phyloP scores from a whole-genome alignment of 768 basidiomycete genomes.

The Pleurotus djamor region DNA sequence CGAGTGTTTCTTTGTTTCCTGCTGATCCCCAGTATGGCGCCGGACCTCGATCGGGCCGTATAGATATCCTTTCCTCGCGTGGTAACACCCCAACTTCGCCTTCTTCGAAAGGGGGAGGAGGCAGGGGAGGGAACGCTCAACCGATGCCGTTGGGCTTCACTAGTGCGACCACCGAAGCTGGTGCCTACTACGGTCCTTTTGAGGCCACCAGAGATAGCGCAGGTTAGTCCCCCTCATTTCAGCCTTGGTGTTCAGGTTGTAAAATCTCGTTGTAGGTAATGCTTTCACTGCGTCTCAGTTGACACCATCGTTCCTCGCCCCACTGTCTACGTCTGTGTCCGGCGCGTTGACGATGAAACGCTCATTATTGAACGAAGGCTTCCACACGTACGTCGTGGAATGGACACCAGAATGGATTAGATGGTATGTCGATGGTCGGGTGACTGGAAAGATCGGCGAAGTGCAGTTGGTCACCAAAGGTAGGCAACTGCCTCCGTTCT shows the following conservation, averaged over 20 bases:
- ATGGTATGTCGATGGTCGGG: conserved; percentile 72
- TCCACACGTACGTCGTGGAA: conserved; percentile 77
- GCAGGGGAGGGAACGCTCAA: not conserved
- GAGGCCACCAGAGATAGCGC: conserved; percentile 1
- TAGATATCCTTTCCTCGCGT: conserved; percentile 1
- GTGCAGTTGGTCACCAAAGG: conserved; percentile 43
- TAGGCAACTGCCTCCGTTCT: conserved; percentile 26
- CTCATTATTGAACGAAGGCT: conserved; percentile 51
- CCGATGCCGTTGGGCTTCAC: conserved; percentile 11
- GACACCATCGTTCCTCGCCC: conserved; percentile 5
- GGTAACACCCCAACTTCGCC: not conserved
- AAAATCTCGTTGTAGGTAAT: conserved; percentile 25
- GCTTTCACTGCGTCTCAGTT: conserved; percentile 9
- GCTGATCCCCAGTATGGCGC: conserved; percentile 59
- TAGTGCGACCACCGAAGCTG: conserved; percentile 29
- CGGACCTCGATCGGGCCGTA: conserved; percentile 50
- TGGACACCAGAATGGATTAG: conserved; percentile 74
- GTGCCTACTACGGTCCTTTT: not conserved
- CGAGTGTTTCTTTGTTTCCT: conserved; percentile 74
- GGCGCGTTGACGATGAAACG: conserved; percentile 58
- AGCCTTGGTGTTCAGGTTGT: too few relatives aligned
- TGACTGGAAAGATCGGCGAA: conserved; percentile 55
- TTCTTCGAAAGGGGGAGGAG: not conserved
- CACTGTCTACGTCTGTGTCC: conserved; percentile 16
- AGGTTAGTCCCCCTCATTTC: too few relatives aligned